Evolutionary conservation across 768 basidiomycete genomes (phyloP).

Genomic region (Sutorius australiensis): DNA sequence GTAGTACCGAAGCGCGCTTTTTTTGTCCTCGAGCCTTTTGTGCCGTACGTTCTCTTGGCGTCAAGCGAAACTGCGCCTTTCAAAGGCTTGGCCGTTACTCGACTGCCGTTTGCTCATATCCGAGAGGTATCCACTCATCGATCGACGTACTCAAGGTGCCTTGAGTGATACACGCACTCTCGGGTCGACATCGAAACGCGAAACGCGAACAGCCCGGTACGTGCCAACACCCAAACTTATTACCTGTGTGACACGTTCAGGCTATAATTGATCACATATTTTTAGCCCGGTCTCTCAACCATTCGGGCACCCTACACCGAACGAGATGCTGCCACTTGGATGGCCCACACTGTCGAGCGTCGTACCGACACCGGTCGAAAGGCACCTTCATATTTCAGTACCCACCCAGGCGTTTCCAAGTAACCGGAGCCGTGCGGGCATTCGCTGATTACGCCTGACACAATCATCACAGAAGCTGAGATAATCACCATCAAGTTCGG

Average conservation of each 20-base stretch:
- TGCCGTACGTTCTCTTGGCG: conserved; percentile 11
- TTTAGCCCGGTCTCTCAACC: not conserved
- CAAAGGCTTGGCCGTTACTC: too few species aligned
- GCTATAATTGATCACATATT: conserved; percentile 1
- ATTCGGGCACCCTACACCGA: not conserved
- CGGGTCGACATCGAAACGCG: not conserved
- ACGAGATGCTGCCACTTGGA: not conserved
- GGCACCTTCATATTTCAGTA: not conserved
- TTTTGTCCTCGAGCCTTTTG: conserved; percentile 32
- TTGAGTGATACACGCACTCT: too few species aligned
- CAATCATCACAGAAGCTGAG: not conserved
- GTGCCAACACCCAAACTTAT: too few species aligned
- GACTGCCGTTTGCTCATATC: not conserved
- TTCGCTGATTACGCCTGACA: not conserved
- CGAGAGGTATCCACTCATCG: not conserved
- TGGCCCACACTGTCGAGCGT: not conserved
- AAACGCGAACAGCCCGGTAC: not conserved
- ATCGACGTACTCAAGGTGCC: not conserved
- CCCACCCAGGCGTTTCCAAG: conserved; percentile 7
- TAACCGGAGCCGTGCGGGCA: not conserved
- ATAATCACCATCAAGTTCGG: conserved; percentile 6
- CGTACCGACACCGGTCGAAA: not conserved
- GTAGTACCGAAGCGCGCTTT: too few species aligned
- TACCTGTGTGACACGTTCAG: conserved; percentile 3
- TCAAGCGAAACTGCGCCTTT: not conserved